These are phyloP conservation scores for Cercophora newfieldiana DNA, from an alignment of 495 filamentous ascomycete species.

Conservation along the genomic window DNA sequence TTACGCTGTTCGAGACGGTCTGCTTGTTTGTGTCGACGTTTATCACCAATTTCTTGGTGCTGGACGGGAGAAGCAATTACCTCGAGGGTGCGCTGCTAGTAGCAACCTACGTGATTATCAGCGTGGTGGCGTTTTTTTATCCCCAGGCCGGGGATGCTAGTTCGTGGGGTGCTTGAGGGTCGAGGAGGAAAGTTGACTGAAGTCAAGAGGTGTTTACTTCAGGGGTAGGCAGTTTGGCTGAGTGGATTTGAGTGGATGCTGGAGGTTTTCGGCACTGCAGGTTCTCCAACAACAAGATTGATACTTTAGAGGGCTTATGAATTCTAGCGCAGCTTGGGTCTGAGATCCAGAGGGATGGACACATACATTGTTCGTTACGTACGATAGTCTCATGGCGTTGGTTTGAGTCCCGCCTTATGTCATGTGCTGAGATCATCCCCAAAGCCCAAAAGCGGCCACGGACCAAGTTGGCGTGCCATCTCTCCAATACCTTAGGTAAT, in stretches of 20 bases:
- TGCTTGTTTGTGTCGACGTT: conserved; percentile 83
- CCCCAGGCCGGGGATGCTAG: conserved; percentile 54
- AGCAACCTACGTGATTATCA: conserved; percentile 81
- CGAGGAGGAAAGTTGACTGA: neutral
- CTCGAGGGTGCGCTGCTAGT: conserved; percentile 81
- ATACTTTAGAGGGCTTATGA: too few species aligned
- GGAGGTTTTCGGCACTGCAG: neutral
- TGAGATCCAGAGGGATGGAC: too few species aligned
- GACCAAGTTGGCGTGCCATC: too few species aligned
- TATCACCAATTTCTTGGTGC: conserved; percentile 84
- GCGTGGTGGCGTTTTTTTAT: conserved; percentile 65
- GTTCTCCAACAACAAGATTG: too few species aligned
- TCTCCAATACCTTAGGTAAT: too few species aligned
- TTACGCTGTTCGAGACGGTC: conserved; percentile 89
- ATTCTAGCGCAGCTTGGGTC: too few species aligned
- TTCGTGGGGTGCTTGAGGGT: conserved; percentile 19
- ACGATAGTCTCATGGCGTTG: too few species aligned
- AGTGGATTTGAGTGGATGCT: neutral
- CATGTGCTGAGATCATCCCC: too few species aligned
- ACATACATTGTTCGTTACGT: too few species aligned
- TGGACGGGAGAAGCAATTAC: conserved; percentile 87
- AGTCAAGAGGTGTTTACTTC: neutral
- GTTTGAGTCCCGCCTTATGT: too few species aligned
- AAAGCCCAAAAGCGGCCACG: too few species aligned
- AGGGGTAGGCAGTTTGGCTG: neutral